These are phyloP conservation scores for Coniophora puteana DNA, from an alignment of 1,284 basidiomycete species.

Conservation along the genomic window DNA sequence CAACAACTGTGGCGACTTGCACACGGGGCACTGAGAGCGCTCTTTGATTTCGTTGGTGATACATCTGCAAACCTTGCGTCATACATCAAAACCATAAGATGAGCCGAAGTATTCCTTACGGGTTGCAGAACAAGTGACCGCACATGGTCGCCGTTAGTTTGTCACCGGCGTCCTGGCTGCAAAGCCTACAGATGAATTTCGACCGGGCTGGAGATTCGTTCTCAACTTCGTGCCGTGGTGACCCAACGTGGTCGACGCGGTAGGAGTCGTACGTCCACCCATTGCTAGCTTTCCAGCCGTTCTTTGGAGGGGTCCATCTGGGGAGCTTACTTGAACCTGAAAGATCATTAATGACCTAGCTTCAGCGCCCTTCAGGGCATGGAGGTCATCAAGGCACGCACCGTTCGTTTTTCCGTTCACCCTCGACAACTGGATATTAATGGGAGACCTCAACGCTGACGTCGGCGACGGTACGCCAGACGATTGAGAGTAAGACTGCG, in stretches of 20 bases:
- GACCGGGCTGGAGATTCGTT: constrained; percentile 14
- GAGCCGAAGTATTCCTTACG: constrained; percentile 15
- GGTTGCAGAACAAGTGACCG: constrained; percentile 29
- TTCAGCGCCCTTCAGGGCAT: no score
- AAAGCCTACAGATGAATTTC: constrained; percentile 31
- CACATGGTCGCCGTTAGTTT: constrained; percentile 33
- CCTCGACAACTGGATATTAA: background rate
- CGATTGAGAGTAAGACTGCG: constrained; percentile 11
- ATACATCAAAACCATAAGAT: background rate
- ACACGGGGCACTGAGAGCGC: constrained; percentile 44
- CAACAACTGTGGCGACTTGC: constrained; percentile 41
- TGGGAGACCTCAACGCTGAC: background rate
- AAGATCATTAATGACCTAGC: no score
- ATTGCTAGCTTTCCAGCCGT: constrained; percentile 12
- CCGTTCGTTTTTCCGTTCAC: background rate
- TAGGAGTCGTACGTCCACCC: background rate
- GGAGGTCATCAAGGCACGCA: no score
- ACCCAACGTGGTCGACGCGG: background rate
- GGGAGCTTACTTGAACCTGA: constrained; percentile 29
- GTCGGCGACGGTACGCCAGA: constrained; percentile 18
- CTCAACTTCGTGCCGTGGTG: constrained; percentile 1
- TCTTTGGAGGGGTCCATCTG: constrained; percentile 27
- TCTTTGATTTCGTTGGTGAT: constrained; percentile 43
- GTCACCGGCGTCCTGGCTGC: constrained; percentile 27
- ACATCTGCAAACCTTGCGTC: constrained; percentile 32